Percentiles rank a stretch among this genome's conserved stretches.
Conservation (phyloP, 345 rosid genomes). For the Eucalyptus melliodora region DNA sequence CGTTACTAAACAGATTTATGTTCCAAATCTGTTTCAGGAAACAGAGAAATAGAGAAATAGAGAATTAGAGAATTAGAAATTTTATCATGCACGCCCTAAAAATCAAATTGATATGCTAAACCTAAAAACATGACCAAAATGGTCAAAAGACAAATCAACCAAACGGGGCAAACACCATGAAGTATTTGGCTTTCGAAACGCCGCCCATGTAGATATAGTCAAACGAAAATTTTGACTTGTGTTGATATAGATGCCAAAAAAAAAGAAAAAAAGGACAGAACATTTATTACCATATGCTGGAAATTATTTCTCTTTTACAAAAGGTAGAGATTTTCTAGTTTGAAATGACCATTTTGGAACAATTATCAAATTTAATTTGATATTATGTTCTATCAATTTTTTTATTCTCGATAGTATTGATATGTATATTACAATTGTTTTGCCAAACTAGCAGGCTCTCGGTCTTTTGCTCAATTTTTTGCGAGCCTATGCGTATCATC, state of each 20-base stretch:
- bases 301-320: background rate
- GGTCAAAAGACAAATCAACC: background rate
- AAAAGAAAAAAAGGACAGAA: background rate
- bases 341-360: background rate
- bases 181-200: background rate
- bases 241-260: background rate
- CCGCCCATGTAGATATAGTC: background rate
- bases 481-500: background rate
- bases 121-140: background rate
- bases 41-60: no score
- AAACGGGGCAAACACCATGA: background rate
- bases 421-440: background rate
- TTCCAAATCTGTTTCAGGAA: no score
- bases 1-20: accelerated
- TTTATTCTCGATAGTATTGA: background rate
- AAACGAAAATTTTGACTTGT: background rate
- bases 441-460: background rate
- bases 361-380: background rate
- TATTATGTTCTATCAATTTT: background rate
- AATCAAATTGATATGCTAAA: background rate
- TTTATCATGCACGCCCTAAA: background rate
- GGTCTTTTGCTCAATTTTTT: background rate
- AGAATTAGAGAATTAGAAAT: no score
- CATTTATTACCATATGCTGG: background rate
- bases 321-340: background rate